phyloP scores from a whole-genome alignment of 352 stramenopile species.

The Phytopythium cucurbitacearum region DNA sequence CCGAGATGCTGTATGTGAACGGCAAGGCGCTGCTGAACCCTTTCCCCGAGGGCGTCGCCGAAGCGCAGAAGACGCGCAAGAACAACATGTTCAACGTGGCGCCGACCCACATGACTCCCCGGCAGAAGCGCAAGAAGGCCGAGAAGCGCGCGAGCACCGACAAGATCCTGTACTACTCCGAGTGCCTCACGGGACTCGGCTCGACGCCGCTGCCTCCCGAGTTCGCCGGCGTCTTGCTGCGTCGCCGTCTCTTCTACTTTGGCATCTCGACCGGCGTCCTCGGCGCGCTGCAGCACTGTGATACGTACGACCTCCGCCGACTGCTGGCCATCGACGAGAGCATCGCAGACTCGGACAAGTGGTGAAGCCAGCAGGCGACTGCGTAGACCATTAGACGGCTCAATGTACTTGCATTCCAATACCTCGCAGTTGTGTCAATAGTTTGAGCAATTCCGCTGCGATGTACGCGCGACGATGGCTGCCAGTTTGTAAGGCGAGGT shows the following conservation, averaged over 20 bases:
- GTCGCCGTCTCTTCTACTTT: slow-evolving; percentile 34
- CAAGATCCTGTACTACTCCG: slow-evolving; percentile 9
- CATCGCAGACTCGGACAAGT: not conserved
- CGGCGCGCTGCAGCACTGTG: slow-evolving; percentile 27
- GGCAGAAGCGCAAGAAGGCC: slow-evolving; percentile 20
- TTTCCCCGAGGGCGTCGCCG: slow-evolving; percentile 17
- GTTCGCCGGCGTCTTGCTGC: slow-evolving; percentile 30
- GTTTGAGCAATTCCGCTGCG: too few relatives aligned
- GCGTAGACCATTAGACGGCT: not conserved
- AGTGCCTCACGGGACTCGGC: slow-evolving; percentile 48
- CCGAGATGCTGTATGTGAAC: slow-evolving; percentile 36
- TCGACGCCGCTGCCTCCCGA: slow-evolving; percentile 26
- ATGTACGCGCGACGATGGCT: too few relatives aligned
- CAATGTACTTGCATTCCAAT: too few relatives aligned
- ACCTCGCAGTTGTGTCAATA: too few relatives aligned
- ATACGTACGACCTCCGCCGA: slow-evolving; percentile 10
- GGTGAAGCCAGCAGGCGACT: not conserved
- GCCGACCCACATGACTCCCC: slow-evolving; percentile 49
- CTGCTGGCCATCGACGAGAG: not conserved
- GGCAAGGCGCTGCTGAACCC: slow-evolving; percentile 31
- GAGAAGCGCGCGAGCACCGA: slow-evolving; percentile 8
- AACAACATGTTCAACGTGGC: slow-evolving; percentile 44
- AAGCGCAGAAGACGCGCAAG: slow-evolving; percentile 7
- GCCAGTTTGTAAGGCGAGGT: too few relatives aligned
- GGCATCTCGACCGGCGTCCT: slow-evolving; percentile 23